A percentile compares a stretch with the other conserved stretches of the same genome.
Evolutionary conservation across 345 rosid genomes (phyloP).

Genomic region (Heritiera littoralis): DNA sequence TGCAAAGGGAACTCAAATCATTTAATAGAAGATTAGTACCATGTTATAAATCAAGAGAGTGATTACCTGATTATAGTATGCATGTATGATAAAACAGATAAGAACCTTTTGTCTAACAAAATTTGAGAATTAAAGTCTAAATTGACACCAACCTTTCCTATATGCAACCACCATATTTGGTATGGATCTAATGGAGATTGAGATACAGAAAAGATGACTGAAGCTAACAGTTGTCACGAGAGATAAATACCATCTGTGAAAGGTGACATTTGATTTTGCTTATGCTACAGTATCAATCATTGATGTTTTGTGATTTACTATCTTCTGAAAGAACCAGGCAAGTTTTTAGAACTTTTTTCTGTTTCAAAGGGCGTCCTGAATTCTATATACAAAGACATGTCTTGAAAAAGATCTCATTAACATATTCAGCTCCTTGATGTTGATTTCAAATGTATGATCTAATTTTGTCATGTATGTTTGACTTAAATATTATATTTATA

Average conservation of each 20-base stretch:
- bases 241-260: slow-evolving; percentile 38
- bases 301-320: slow-evolving; percentile 22
- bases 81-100: too few species aligned
- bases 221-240: slow-evolving; percentile 62
- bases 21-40: too few species aligned
- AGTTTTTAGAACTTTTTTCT: slow-evolving; percentile 17
- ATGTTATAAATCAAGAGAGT: too few species aligned
- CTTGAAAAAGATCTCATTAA: not conserved
- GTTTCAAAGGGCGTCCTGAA: slow-evolving; percentile 34
- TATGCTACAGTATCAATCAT: slow-evolving; percentile 47
- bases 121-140: slow-evolving; percentile 14
- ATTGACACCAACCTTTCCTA: slow-evolving; percentile 22
- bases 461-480: too few species aligned
- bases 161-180: slow-evolving; percentile 49
- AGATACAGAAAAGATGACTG: slow-evolving; percentile 44
- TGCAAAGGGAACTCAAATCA: too few species aligned
- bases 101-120: not conserved
- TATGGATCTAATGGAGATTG: slow-evolving; percentile 43
- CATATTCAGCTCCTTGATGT: too few species aligned
- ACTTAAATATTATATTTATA: too few species aligned
- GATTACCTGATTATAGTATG: too few species aligned
- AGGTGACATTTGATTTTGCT: slow-evolving; percentile 40
- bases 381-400: slow-evolving; percentile 33
- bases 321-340: slow-evolving; percentile 20
- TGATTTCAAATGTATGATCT: too few species aligned